Percentiles rank a stretch among this genome's conserved stretches.
These are phyloP conservation scores for Triticum urartu DNA, from an alignment of 176 grass and related monocot genomes.

Conservation along the genomic window DNA sequence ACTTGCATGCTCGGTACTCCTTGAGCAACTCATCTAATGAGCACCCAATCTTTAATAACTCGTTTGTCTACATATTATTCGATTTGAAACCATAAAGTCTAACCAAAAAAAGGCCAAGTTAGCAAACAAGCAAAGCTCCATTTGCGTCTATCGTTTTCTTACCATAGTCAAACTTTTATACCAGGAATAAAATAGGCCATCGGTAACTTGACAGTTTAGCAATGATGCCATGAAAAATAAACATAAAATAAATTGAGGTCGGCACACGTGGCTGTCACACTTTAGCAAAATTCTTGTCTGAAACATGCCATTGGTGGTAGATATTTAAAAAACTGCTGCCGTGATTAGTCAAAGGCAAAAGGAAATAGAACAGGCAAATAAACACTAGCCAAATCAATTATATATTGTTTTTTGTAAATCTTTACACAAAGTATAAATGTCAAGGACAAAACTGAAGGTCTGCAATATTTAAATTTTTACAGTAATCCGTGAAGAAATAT, in stretches of 20 bases:
- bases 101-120: background rate
- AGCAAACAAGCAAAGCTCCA: background rate
- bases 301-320: background rate
- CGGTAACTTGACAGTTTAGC: background rate
- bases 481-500: slow-evolving; percentile 9
- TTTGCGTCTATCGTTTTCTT: background rate
- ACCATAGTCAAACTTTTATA: background rate
- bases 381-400: background rate
- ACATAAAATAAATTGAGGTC: background rate
- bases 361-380: background rate
- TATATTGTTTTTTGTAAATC: background rate
- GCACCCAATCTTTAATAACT: background rate
- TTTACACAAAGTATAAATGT: slow-evolving; percentile 8
- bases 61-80: background rate
- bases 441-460: background rate
- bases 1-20: background rate
- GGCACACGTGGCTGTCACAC: background rate
- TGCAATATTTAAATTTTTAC: background rate
- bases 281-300: background rate
- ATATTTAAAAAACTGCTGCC: background rate
- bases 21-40: background rate
- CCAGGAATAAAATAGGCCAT: background rate
- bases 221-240: background rate
- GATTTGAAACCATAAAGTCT: background rate
- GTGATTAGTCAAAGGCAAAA: background rate